Percentiles rank a stretch among this genome's conserved stretches.
phyloP scores from a whole-genome alignment of 768 basidiomycete species.

The Kwoniella shandongensis region DNA sequence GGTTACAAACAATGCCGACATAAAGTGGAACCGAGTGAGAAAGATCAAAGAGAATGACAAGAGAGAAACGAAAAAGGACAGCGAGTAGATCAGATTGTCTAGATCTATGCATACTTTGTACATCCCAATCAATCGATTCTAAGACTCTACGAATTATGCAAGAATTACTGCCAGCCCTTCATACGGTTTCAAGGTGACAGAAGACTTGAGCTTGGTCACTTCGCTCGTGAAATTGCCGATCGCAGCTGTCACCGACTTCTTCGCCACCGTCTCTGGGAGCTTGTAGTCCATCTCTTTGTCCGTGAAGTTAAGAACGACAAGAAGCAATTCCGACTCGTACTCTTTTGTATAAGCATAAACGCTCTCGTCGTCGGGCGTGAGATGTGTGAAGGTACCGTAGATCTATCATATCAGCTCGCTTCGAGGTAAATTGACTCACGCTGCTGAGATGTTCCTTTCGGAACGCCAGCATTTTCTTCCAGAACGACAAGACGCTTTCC shows the following conservation, averaged over 20 bases:
- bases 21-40: too few relatives aligned
- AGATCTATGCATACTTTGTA: too few relatives aligned
- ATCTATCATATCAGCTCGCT: slow-evolving; percentile 35
- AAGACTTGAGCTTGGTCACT: neutral
- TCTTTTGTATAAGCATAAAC: slow-evolving; percentile 59
- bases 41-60: too few relatives aligned
- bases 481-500: slow-evolving; percentile 64
- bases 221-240: neutral
- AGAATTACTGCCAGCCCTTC: neutral
- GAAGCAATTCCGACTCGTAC: slow-evolving; percentile 27
- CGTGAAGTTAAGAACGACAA: slow-evolving; percentile 44
- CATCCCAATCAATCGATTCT: too few relatives aligned
- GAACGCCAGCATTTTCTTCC: slow-evolving; percentile 59
- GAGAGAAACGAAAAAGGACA: too few relatives aligned
- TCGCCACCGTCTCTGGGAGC: neutral
- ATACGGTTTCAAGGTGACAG: neutral
- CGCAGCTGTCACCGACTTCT: neutral
- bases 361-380: slow-evolving; percentile 57
- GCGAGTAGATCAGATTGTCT: too few relatives aligned
- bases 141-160: too few relatives aligned
- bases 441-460: slow-evolving; percentile 62
- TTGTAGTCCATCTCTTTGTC: neutral
- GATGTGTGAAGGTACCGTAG: slow-evolving; percentile 63
- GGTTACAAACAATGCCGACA: too few relatives aligned
- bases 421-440: slow-evolving; percentile 53